These are phyloP conservation scores for Ophiorrhiza pumila DNA, from an alignment of 257 asterid species.

Conservation along the genomic window DNA sequence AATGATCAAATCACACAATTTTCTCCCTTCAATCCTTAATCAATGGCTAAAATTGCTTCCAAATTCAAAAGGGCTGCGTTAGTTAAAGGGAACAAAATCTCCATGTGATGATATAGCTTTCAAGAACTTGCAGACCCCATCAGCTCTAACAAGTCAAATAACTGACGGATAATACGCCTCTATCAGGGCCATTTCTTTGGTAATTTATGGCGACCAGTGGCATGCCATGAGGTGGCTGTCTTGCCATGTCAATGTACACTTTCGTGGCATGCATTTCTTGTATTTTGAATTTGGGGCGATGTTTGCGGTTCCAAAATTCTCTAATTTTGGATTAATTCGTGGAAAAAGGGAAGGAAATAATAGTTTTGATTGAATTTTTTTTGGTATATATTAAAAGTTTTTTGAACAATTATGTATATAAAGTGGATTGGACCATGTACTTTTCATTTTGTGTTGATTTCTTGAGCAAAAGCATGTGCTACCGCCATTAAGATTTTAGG, in stretches of 20 bases:
- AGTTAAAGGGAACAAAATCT: slow-evolving; percentile 18
- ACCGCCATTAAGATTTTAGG: slow-evolving; percentile 20
- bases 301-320: slow-evolving; percentile 15
- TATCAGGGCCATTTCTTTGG: slow-evolving; percentile 31
- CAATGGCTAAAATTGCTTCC: slow-evolving; percentile 29
- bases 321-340: background rate
- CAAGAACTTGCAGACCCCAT: slow-evolving; percentile 20
- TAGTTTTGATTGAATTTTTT: background rate
- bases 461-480: slow-evolving; percentile 47
- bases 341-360: too few species aligned
- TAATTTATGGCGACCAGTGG: slow-evolving; percentile 23
- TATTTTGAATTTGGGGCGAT: slow-evolving; percentile 23
- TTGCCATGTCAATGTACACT: slow-evolving; percentile 29
- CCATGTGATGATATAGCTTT: slow-evolving; percentile 42
- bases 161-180: slow-evolving; percentile 24
- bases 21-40: slow-evolving; percentile 24
- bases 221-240: slow-evolving; percentile 15
- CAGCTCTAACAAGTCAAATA: background rate
- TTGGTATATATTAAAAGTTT: background rate
- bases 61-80: background rate
- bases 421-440: background rate
- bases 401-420: too few species aligned
- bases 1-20: background rate
- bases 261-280: background rate
- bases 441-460: slow-evolving; percentile 13